Evolutionary conservation across 495 filamentous ascomycete genomes (phyloP), one percentile per base, ranked within the genome.

Genomic region (Cladorrhinum samala): DNA sequence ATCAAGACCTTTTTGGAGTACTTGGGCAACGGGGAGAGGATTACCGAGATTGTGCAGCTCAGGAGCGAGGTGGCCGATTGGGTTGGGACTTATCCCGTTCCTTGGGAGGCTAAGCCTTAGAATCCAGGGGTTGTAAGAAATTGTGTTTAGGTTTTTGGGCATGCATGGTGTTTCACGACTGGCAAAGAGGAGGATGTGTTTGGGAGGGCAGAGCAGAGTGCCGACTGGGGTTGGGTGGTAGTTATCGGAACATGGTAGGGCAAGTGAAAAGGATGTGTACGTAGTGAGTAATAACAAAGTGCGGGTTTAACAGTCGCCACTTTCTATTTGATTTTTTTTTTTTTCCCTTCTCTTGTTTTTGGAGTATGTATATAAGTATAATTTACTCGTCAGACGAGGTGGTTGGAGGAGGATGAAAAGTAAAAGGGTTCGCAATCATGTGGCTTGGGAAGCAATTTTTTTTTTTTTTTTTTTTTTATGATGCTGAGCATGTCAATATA

Each of bases 1-100:
- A 72, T 97, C 33, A 93, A 88, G 70, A 88, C 85, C 2, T 99
- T 96, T 72, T 68, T 89, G 60, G 85, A 93, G 18, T 87, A 82
- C 55, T 68, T 97, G 13, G 87, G 89, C 2, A 83, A 88, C 55
- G 93, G 93, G 9, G 85, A 93, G 62, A 83, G 86, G 53, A 78
- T 90, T 38, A 73, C 83, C 9, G 94, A 99, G 70, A 89, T 99
- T 67, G 78, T 95, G 16, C 78, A 89, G 67, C 70, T 99, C 54
- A 80, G 87, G 50, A 83, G 86, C 65, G 93, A 97, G 73, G 93
- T 99, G 0, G 86, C 89, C 65, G 89, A 91, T 61, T 99, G 94
- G 94, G 89, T 95, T 9, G 86, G 91, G 13, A 94, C 89, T 4
- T 98, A 96, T 65, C 82, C 83, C 40, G 68, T 96, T 59, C 93